Evolutionary conservation across 2,329 filamentous ascomycete genomes (phyloP).

Genomic region (Fusarium sp.): DNA sequence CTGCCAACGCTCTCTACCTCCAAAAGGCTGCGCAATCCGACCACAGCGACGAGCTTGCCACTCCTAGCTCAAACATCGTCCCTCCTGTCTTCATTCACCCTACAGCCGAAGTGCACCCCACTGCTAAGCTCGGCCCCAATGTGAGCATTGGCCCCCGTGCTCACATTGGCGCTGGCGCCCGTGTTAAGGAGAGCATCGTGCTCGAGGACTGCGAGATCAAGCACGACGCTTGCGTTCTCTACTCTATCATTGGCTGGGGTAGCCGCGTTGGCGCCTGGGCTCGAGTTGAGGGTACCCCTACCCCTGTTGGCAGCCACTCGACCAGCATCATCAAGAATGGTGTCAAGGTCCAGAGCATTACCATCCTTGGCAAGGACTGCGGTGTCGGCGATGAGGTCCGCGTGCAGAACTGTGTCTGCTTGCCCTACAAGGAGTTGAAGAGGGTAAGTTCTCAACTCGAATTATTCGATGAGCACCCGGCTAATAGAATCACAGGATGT

Average conservation of each 20-base stretch:
- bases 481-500: slow-evolving; percentile 72
- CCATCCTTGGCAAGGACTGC: slow-evolving; percentile 96
- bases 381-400: slow-evolving; percentile 91
- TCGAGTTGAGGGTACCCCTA: slow-evolving; percentile 93
- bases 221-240: slow-evolving; percentile 94
- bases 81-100: slow-evolving; percentile 96
- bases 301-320: slow-evolving; percentile 84
- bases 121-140: slow-evolving; percentile 95
- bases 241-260: slow-evolving; percentile 97
- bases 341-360: slow-evolving; percentile 98
- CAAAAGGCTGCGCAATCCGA: slow-evolving; percentile 88
- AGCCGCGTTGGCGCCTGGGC: slow-evolving; percentile 98
- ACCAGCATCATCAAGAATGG: slow-evolving; percentile 98
- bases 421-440: slow-evolving; percentile 98
- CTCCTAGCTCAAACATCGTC: slow-evolving; percentile 86
- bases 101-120: slow-evolving; percentile 87
- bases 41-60: slow-evolving; percentile 77
- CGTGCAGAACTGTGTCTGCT: slow-evolving; percentile 96
- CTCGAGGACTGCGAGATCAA: slow-evolving; percentile 95
- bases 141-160: slow-evolving; percentile 95
- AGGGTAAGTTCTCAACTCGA: slow-evolving; percentile 65
- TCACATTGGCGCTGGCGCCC: slow-evolving; percentile 83
- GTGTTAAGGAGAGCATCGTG: slow-evolving; percentile 95
- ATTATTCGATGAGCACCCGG: background rate
- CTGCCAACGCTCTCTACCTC: slow-evolving; percentile 95